phyloP scores from a whole-genome alignment of 2,329 filamentous ascomycete genomes.

The Xenoacremonium recifei region DNA sequence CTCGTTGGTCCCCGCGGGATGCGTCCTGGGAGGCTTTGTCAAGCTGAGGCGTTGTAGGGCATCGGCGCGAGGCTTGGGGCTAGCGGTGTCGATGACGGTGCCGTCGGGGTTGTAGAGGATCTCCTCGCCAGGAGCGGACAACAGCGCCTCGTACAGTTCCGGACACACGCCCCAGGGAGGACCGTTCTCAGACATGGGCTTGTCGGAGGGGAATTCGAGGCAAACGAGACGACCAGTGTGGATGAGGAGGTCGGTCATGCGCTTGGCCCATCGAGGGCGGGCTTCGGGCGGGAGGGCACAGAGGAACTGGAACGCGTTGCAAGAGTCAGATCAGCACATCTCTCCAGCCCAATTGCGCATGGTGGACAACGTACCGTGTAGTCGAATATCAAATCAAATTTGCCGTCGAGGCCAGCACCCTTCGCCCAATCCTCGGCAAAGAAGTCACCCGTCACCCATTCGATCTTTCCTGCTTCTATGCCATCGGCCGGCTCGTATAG shows the following conservation, averaged over 20 bases:
- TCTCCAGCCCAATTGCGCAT: background rate
- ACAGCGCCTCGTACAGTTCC: conserved; percentile 68
- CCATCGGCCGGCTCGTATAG: conserved; percentile 41
- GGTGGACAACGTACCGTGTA: conserved; percentile 51
- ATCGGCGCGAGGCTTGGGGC: conserved; percentile 36
- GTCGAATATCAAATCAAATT: conserved; percentile 66
- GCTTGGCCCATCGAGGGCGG: conserved; percentile 52
- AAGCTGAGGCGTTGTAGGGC: conserved; percentile 46
- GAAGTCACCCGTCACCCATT: conserved; percentile 64
- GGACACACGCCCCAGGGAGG: conserved; percentile 72
- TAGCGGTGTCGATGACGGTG: conserved; percentile 39
- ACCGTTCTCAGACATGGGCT: conserved; percentile 62
- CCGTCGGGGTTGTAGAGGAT: conserved; percentile 55
- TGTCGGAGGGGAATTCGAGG: conserved; percentile 77
- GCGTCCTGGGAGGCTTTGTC: conserved; percentile 50
- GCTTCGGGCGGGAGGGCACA: conserved; percentile 57
- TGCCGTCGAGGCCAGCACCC: conserved; percentile 38
- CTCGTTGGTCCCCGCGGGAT: conserved; percentile 42
- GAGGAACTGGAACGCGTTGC: conserved; percentile 49
- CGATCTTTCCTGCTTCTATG: conserved; percentile 46
- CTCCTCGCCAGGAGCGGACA: conserved; percentile 67
- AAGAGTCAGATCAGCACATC: conserved; percentile 4
- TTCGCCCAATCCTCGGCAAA: conserved; percentile 59
- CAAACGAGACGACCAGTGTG: conserved; percentile 54
- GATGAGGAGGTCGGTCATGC: conserved; percentile 49